These are phyloP conservation scores for Citrus maxima DNA, from an alignment of 345 rosid species.

Conservation along the genomic window DNA sequence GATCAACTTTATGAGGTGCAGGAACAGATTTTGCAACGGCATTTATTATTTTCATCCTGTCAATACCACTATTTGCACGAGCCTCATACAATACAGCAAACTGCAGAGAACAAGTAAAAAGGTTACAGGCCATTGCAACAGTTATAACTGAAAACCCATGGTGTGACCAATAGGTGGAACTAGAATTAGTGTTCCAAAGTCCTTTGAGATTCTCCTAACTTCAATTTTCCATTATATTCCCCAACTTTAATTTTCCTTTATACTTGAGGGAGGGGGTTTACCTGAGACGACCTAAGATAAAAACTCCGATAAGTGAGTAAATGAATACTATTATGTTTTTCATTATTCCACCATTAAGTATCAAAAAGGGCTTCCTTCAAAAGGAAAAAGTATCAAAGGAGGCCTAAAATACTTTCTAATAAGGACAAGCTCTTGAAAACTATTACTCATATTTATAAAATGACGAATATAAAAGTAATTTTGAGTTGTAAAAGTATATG, in stretches of 20 bases:
- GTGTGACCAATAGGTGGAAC: background rate
- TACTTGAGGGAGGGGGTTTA: background rate
- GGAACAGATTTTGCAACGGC: conserved; percentile 85
- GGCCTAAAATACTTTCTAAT: background rate
- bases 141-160: background rate
- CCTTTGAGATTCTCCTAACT: background rate
- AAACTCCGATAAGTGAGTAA: background rate
- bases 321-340: background rate
- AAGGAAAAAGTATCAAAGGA: background rate
- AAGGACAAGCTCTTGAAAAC: background rate
- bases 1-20: conserved; percentile 91
- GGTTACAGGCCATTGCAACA: background rate
- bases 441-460: background rate
- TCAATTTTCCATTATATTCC: too few species aligned
- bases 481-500: background rate
- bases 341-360: background rate
- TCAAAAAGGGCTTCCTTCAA: background rate
- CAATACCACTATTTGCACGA: conserved; percentile 89
- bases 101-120: conserved; percentile 36
- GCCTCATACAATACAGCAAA: conserved; percentile 91
- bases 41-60: conserved; percentile 87
- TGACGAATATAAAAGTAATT: background rate
- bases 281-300: background rate
- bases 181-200: background rate
- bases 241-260: background rate